These are phyloP conservation scores for Amanita brunnescens DNA, from an alignment of 768 basidiomycete genomes.

Conservation along the genomic window DNA sequence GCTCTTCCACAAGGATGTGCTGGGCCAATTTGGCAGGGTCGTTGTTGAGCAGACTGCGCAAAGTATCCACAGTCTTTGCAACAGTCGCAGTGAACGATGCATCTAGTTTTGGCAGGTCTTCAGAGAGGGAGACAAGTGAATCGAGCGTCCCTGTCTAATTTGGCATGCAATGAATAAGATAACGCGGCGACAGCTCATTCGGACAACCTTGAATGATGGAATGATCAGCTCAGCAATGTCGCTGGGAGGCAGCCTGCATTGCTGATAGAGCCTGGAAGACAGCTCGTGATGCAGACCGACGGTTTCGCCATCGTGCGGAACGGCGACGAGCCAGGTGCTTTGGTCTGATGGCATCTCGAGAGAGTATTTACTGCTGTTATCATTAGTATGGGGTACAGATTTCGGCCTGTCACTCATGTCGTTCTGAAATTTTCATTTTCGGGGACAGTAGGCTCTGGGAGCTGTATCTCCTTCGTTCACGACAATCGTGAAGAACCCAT, in stretches of 20 bases:
- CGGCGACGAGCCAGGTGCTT: conserved; percentile 86
- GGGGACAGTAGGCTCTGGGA: too few relatives aligned
- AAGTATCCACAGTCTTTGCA: conserved; percentile 89
- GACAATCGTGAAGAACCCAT: too few relatives aligned
- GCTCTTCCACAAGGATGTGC: conserved; percentile 75
- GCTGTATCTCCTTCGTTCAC: too few relatives aligned
- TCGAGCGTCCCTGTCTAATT: conserved; percentile 84
- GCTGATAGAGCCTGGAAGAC: conserved; percentile 48
- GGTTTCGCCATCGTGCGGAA: conserved; percentile 81
- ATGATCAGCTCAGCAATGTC: too few relatives aligned
- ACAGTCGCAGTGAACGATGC: conserved; percentile 77
- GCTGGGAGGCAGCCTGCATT: conserved; percentile 39
- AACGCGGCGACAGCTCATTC: too few relatives aligned
- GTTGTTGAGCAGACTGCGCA: conserved; percentile 85
- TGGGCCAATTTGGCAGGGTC: conserved; percentile 68
- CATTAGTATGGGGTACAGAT: too few relatives aligned
- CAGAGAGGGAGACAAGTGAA: conserved; percentile 78
- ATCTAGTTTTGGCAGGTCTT: conserved; percentile 90
- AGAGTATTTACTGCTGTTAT: conserved; percentile 7
- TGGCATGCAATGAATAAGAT: too few relatives aligned
- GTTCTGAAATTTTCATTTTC: too few relatives aligned
- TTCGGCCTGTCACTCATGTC: too few relatives aligned
- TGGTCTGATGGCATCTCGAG: conserved; percentile 85
- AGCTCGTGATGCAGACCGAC: conserved; percentile 66
- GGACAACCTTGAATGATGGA: conserved; percentile 81